A percentile compares a stretch with the other conserved stretches of the same genome.
These are phyloP conservation scores for Turritis glabra DNA, from an alignment of 345 rosid genomes.

Conservation along the genomic window DNA sequence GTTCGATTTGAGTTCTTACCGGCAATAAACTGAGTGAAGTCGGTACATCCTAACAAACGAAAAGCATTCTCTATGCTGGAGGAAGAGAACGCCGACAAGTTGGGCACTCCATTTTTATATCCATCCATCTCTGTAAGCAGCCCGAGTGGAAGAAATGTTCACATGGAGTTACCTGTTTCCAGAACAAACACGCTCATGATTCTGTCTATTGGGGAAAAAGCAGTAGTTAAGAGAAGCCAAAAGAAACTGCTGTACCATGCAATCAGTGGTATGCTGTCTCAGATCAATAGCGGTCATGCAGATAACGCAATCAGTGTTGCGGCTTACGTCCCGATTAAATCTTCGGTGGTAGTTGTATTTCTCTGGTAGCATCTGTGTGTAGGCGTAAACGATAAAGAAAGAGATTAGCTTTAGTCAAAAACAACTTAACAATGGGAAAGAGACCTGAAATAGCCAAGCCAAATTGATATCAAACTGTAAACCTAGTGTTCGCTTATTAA, in stretches of 20 bases:
- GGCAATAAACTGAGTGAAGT: slow-evolving; percentile 20
- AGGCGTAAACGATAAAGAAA: slow-evolving; percentile 18
- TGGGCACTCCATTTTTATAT: slow-evolving; percentile 99
- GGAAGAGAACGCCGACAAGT: slow-evolving; percentile 96
- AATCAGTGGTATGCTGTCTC: slow-evolving; percentile 61
- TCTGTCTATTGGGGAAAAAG: neutral
- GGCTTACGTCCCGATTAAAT: slow-evolving; percentile 51
- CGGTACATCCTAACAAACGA: slow-evolving; percentile 27
- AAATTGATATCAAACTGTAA: neutral
- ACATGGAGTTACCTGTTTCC: slow-evolving; percentile 85
- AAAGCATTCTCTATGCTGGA: slow-evolving; percentile 51
- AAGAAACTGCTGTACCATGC: slow-evolving; percentile 64
- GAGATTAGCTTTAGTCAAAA: slow-evolving; percentile 4
- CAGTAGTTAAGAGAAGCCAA: neutral
- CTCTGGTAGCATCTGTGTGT: slow-evolving; percentile 90
- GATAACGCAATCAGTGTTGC: slow-evolving; percentile 81
- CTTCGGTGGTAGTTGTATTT: slow-evolving; percentile 87
- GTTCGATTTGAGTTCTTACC: slow-evolving; percentile 27
- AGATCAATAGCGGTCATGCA: slow-evolving; percentile 93
- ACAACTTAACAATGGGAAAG: neutral
- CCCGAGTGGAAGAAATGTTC: slow-evolving; percentile 96
- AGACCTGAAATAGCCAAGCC: neutral
- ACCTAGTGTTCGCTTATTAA: neutral
- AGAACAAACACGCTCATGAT: slow-evolving; percentile 22
- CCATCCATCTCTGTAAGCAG: slow-evolving; percentile 99